A percentile compares a stretch with the other conserved stretches of the same genome.
phyloP scores from a whole-genome alignment of 2,329 filamentous ascomycete genomes.

The Albifimbria verrucaria region DNA sequence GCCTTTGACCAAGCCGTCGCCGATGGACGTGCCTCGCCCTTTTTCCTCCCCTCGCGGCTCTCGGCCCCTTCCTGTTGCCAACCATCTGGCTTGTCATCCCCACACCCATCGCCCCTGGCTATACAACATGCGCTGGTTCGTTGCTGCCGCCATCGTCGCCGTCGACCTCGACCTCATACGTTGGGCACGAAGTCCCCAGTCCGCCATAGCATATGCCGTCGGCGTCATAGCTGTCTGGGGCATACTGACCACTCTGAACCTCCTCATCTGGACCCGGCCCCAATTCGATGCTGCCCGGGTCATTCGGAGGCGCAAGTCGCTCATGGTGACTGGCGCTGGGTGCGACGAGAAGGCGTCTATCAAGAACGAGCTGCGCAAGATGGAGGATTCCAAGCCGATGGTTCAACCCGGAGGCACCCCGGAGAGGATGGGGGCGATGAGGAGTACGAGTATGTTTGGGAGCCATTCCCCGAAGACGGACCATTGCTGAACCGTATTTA shows the following conservation, averaged over 20 bases:
- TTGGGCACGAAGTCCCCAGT: constrained; percentile 46
- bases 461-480: constrained; percentile 51
- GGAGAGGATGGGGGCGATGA: constrained; percentile 14
- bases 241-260: constrained; percentile 43
- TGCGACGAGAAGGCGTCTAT: neutral
- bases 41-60: constrained; percentile 51
- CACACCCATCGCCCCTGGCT: constrained; percentile 49
- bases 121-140: constrained; percentile 45
- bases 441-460: constrained; percentile 55
- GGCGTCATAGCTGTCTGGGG: constrained; percentile 51
- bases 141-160: constrained; percentile 39
- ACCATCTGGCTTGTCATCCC: constrained; percentile 52
- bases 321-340: neutral
- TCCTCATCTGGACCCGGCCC: constrained; percentile 52
- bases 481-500: constrained; percentile 46
- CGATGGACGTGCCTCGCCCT: constrained; percentile 39
- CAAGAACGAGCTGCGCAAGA: neutral
- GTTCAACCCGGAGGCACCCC: neutral
- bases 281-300: constrained; percentile 56
- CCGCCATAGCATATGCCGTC: constrained; percentile 45
- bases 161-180: constrained; percentile 42
- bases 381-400: neutral
- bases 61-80: constrained; percentile 47
- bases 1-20: constrained; percentile 21
- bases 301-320: constrained; percentile 27